Conservation (phyloP, 73 alveolate species). For the Diophrys sp. region DNA sequence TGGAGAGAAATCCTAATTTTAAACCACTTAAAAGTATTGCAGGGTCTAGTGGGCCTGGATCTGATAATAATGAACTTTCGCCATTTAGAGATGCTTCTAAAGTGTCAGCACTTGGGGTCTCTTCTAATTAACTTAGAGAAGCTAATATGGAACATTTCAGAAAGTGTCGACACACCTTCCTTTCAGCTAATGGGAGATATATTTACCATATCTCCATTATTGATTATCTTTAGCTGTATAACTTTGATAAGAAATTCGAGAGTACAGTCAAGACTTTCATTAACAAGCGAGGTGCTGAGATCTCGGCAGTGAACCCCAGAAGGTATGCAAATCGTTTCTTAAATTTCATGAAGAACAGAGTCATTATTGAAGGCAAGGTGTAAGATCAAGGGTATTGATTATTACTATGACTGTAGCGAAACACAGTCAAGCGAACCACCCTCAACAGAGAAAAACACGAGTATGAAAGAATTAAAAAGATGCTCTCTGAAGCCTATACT, state of each 20-base stretch:
- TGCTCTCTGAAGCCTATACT: not conserved
- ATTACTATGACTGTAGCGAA: too few relatives aligned
- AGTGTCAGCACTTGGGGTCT: not conserved
- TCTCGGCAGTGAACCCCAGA: constrained; percentile 68
- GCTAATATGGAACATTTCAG: not conserved
- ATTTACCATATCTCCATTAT: constrained; percentile 86
- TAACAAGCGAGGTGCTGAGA: constrained; percentile 72
- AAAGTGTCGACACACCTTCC: constrained; percentile 43
- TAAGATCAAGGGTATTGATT: not conserved
- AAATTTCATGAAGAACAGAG: constrained; percentile 42
- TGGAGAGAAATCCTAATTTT: constrained; percentile 34
- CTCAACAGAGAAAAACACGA: not conserved
- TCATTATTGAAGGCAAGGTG: constrained; percentile 21
- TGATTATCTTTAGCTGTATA: constrained; percentile 86
- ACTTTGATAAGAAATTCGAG: constrained; percentile 76
- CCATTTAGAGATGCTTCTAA: constrained; percentile 1
- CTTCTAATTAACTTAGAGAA: not conserved
- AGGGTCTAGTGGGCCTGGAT: constrained; percentile 22
- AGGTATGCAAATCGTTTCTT: constrained; percentile 45
- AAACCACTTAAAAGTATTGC: constrained; percentile 27
- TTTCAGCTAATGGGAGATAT: constrained; percentile 55
- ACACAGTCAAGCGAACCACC: not conserved
- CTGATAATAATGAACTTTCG: not conserved
- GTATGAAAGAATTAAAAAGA: not conserved
- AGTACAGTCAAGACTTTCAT: constrained; percentile 58